Conservation (phyloP, 257 asterid genomes). For the Gynochthodes officinalis region DNA sequence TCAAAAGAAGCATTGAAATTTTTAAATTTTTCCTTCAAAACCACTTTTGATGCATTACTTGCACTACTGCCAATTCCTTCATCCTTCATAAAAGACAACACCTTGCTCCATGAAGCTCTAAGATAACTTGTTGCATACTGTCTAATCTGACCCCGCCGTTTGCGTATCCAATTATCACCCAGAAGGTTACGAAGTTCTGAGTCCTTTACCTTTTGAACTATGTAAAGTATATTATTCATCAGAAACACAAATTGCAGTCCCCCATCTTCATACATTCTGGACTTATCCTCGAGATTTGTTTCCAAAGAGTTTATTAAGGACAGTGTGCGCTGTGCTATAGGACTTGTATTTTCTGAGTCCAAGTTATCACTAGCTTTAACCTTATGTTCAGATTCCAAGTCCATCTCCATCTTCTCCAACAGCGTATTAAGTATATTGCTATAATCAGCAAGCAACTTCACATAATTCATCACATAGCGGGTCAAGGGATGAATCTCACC, state of each 20-base stretch:
- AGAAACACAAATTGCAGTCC: slow-evolving; percentile 80
- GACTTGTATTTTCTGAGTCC: slow-evolving; percentile 53
- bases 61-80: slow-evolving; percentile 88
- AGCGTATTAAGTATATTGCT: slow-evolving; percentile 64
- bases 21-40: slow-evolving; percentile 86
- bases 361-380: slow-evolving; percentile 30
- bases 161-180: slow-evolving; percentile 86
- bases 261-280: slow-evolving; percentile 75
- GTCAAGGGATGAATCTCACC: slow-evolving; percentile 91
- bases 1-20: slow-evolving; percentile 90
- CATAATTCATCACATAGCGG: slow-evolving; percentile 94
- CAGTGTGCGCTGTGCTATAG: slow-evolving; percentile 52
- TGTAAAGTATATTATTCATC: slow-evolving; percentile 89
- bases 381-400: slow-evolving; percentile 20
- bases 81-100: slow-evolving; percentile 70
- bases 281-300: slow-evolving; percentile 79
- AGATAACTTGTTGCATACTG: slow-evolving; percentile 87
- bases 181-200: slow-evolving; percentile 72
- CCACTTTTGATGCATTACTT: slow-evolving; percentile 69
- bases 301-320: slow-evolving; percentile 72
- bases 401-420: slow-evolving; percentile 47
- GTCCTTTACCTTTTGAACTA: slow-evolving; percentile 88
- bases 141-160: slow-evolving; percentile 73
- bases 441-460: slow-evolving; percentile 81
- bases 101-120: slow-evolving; percentile 90